phyloP scores from a whole-genome alignment of 2,329 filamentous ascomycete genomes.

The Paecilomyces fulvus region DNA sequence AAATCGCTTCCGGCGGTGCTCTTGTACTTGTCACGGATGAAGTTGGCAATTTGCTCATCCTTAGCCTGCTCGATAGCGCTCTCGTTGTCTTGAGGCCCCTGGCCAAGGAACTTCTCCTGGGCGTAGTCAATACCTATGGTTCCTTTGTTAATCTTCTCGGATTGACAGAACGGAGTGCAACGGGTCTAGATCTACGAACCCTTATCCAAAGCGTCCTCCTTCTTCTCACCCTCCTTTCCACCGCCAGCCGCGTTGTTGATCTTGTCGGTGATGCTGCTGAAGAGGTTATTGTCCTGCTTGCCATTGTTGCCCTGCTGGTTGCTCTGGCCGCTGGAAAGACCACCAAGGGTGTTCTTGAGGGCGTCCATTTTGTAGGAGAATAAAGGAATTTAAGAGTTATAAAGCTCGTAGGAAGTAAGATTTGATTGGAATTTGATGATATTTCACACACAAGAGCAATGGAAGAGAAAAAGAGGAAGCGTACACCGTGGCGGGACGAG shows the following conservation, averaged over 20 bases:
- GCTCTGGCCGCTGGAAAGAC: constrained; percentile 29
- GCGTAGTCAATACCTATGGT: constrained; percentile 62
- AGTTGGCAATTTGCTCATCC: constrained; percentile 38
- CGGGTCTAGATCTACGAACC: constrained; percentile 39
- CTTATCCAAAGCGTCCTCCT: constrained; percentile 58
- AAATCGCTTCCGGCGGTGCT: constrained; percentile 8
- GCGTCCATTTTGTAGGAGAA: background rate
- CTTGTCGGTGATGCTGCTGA: constrained; percentile 59
- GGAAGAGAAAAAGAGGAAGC: background rate
- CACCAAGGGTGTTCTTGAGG: constrained; percentile 44
- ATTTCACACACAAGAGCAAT: background rate
- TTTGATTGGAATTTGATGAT: too few species aligned
- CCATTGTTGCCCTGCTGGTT: constrained; percentile 15
- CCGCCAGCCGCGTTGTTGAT: constrained; percentile 65
- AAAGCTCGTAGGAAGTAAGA: background rate
- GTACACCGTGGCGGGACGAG: background rate
- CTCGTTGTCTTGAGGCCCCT: constrained; percentile 65
- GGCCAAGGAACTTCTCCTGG: constrained; percentile 65
- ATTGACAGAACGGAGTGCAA: background rate
- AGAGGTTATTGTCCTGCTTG: constrained; percentile 35
- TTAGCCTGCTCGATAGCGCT: constrained; percentile 71
- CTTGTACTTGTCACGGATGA: constrained; percentile 21
- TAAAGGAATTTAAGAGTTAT: background rate
- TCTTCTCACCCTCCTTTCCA: constrained; percentile 39
- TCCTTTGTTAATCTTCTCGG: background rate